Conservation (phyloP, 495 filamentous ascomycete species). For the Rusavskia elegans region DNA sequence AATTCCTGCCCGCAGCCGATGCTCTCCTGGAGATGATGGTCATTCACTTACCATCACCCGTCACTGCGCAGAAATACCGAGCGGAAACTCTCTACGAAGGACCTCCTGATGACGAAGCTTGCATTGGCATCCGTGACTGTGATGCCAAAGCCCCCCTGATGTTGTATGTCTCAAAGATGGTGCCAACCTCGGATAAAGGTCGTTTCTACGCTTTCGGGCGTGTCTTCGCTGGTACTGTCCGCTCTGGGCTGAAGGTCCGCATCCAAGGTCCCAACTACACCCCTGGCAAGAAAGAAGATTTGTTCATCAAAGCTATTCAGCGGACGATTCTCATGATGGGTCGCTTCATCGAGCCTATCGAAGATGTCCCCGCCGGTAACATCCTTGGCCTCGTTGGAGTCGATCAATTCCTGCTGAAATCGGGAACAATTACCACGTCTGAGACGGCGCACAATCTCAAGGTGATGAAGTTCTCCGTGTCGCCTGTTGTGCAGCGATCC, state of each 20-base stretch:
- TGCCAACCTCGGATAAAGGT: slow-evolving; percentile 97
- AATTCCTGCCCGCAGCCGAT: slow-evolving; percentile 95
- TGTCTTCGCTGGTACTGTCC: slow-evolving; percentile 97
- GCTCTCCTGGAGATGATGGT: slow-evolving; percentile 99
- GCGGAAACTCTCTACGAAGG: slow-evolving; percentile 98
- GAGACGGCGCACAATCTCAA: slow-evolving; percentile 99
- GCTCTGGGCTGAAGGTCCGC: slow-evolving; percentile 96
- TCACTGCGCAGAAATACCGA: slow-evolving; percentile 96
- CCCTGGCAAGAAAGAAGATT: slow-evolving; percentile 94
- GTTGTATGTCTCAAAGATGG: slow-evolving; percentile 99
- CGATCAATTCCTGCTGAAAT: slow-evolving; percentile 99
- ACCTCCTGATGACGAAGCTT: slow-evolving; percentile 77
- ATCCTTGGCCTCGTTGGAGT: slow-evolving; percentile 98
- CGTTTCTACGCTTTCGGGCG: slow-evolving; percentile 99
- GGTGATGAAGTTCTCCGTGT: slow-evolving; percentile 99
- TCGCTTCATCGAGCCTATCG: slow-evolving; percentile 96
- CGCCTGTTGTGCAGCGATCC: slow-evolving; percentile 94
- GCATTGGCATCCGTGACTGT: slow-evolving; percentile 94
- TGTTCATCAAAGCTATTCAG: slow-evolving; percentile 99
- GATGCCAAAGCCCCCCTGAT: slow-evolving; percentile 96
- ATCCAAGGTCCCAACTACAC: slow-evolving; percentile 99
- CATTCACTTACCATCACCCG: slow-evolving; percentile 92
- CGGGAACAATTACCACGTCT: slow-evolving; percentile 92
- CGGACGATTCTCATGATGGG: slow-evolving; percentile 99
- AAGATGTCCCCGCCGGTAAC: slow-evolving; percentile 98